These are phyloP conservation scores for Macadamia tetraphylla DNA, from an alignment of 164 flowering plant genomes.

Conservation along the genomic window DNA sequence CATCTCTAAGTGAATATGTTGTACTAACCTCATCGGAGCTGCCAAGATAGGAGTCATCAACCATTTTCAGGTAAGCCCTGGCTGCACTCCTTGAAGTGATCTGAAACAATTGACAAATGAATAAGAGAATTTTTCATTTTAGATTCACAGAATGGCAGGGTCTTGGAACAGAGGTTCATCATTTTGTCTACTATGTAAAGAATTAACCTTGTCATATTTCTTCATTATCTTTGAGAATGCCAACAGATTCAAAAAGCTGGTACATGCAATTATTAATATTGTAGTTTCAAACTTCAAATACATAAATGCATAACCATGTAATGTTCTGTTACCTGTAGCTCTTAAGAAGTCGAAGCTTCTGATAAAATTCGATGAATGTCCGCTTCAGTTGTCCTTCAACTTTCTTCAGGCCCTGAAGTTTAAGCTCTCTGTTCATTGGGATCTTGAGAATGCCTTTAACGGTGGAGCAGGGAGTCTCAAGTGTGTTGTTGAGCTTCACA, in stretches of 20 bases:
- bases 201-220: slow-evolving; percentile 57
- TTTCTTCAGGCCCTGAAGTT: slow-evolving; percentile 18
- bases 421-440: slow-evolving; percentile 8
- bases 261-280: slow-evolving; percentile 8
- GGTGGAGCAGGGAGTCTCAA: slow-evolving; percentile 42
- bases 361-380: slow-evolving; percentile 13
- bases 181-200: background rate
- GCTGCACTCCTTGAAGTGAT: background rate
- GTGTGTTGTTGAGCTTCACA: slow-evolving; percentile 28
- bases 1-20: no score
- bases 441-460: slow-evolving; percentile 26
- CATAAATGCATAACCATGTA: background rate
- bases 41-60: background rate
- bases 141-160: background rate
- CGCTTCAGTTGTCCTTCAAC: slow-evolving; percentile 18
- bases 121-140: no score
- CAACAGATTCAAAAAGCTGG: slow-evolving; percentile 51
- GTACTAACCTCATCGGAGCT: background rate
- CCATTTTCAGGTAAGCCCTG: background rate
- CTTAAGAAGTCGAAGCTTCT: slow-evolving; percentile 23
- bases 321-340: slow-evolving; percentile 13
- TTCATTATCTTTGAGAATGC: slow-evolving; percentile 65
- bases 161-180: no score
- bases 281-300: background rate
- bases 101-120: no score